Evolutionary conservation across 768 basidiomycete species (phyloP), one percentile per base, ranked within the genome.

Genomic region (Hydnum rufescens): DNA sequence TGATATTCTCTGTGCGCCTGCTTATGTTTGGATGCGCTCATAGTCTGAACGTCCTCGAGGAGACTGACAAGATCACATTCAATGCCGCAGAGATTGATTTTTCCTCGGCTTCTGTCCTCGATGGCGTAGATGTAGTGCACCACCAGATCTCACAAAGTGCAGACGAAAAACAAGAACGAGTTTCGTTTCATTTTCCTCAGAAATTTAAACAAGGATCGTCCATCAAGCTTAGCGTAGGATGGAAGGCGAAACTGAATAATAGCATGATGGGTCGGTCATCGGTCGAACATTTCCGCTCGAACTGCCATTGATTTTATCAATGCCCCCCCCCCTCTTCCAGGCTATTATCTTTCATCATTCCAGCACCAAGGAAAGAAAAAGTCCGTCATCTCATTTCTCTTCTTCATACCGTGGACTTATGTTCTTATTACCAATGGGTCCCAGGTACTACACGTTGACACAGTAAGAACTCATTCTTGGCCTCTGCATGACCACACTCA

Each of bases 291-390:
- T n/a, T 4, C 51, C 51, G 16, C 28, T 29, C 29, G 49, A 44
- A 8, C 18, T 5, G 8, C 18, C 4, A 50, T 8, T 13, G 46
- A 4, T 4, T 51, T n/a, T 5, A 55, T 55, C n/a, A n/a, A n/a
- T n/a, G n/a, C n/a, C n/a, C n/a, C 51, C 32, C 53, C 34, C 55
- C 56, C 2, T 60, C 57, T 55, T 59, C 16, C 60, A 61, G 26
- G 61, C 22, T 88, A 89, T 64, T 89, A 89, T 68, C 74, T 74
- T 56, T 76, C 80, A 29, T 65, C 72, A 8, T 78, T 72, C 62
- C 74, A 81, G 61, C 63, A 74, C 39, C 73, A 77, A 47, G 79
- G 78, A 30, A 72, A 76, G 57, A 75, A 73, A 58, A 74, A 75
- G 60, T 68, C 43, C 55, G 63, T 58, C 19, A 4, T 18, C 42